A percentile compares a stretch with the other conserved stretches of the same genome.
These are phyloP conservation scores for Plectranthus barbatus DNA, from an alignment of 257 asterid species.

Conservation along the genomic window DNA sequence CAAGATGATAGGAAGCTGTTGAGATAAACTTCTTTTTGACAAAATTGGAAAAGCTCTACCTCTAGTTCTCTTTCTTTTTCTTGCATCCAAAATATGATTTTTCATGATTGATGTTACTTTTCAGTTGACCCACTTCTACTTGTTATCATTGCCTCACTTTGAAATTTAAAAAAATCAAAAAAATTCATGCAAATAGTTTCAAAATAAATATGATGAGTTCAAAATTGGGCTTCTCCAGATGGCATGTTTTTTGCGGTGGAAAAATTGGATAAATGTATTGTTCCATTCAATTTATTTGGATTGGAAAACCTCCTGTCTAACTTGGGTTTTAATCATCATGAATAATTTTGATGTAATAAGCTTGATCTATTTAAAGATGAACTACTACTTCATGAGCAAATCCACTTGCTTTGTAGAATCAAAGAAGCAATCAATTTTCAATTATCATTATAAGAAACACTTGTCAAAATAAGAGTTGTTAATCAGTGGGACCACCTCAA, in stretches of 20 bases:
- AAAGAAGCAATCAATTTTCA: background rate
- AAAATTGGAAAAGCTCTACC: constrained; percentile 1
- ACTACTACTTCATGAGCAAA: background rate
- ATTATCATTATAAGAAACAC: background rate
- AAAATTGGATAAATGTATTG: background rate
- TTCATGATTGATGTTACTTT: too few species aligned
- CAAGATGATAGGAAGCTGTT: background rate
- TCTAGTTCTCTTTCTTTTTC: background rate
- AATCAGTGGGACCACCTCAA: background rate
- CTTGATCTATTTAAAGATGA: background rate
- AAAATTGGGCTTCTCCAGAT: constrained; percentile 3
- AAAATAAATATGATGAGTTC: background rate
- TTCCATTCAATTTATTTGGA: background rate
- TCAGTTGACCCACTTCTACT: too few species aligned
- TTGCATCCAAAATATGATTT: too few species aligned
- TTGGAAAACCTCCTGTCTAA: background rate
- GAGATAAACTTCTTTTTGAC: constrained; percentile 9
- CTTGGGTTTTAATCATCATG: background rate
- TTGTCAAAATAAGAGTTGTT: background rate
- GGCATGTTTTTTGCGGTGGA: constrained; percentile 3
- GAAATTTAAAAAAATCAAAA: too few species aligned
- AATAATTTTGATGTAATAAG: background rate
- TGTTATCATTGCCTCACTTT: background rate
- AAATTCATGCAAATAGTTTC: background rate
- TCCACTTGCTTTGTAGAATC: background rate